Evolutionary conservation across 352 stramenopile species (phyloP).

Genomic region (Pythium graminicola): DNA sequence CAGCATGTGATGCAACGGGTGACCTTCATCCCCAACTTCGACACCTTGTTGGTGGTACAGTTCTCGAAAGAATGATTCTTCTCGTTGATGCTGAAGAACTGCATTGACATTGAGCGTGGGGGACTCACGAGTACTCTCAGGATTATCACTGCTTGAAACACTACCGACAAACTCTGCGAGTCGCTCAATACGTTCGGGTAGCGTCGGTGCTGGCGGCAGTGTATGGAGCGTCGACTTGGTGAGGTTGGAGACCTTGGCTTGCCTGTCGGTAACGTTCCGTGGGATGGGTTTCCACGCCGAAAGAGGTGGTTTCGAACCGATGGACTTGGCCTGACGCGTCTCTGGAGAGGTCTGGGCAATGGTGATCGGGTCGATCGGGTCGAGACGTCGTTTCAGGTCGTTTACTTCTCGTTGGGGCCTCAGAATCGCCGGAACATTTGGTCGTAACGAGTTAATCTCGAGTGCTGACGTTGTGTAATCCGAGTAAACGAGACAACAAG

Average conservation of each 20-base stretch:
- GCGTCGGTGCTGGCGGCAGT: conserved; percentile 37
- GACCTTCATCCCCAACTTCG: conserved; percentile 28
- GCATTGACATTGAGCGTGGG: neutral
- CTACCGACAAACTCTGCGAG: conserved; percentile 32
- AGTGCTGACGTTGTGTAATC: conserved; percentile 75
- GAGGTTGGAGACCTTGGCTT: neutral
- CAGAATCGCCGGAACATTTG: conserved; percentile 60
- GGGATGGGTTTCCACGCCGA: conserved; percentile 56
- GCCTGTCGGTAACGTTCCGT: neutral
- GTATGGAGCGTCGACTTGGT: conserved; percentile 14
- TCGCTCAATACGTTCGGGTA: conserved; percentile 55
- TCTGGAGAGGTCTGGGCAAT: neutral
- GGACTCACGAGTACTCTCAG: neutral
- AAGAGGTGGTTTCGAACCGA: conserved; percentile 34
- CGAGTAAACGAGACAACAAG: conserved; percentile 92
- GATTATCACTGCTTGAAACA: neutral
- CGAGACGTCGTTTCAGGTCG: conserved; percentile 36
- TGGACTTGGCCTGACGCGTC: neutral
- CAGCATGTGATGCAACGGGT: conserved; percentile 70
- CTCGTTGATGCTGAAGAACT: conserved; percentile 22
- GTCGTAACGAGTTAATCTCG: conserved; percentile 59
- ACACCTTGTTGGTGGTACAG: conserved; percentile 48
- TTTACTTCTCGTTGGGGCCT: conserved; percentile 45
- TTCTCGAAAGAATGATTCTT: conserved; percentile 69
- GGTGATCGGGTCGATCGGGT: conserved; percentile 34